Evolutionary conservation across 2,329 filamentous ascomycete genomes (phyloP), one percentile per base, ranked within the genome.

Genomic region (Aspergillus unguis): DNA sequence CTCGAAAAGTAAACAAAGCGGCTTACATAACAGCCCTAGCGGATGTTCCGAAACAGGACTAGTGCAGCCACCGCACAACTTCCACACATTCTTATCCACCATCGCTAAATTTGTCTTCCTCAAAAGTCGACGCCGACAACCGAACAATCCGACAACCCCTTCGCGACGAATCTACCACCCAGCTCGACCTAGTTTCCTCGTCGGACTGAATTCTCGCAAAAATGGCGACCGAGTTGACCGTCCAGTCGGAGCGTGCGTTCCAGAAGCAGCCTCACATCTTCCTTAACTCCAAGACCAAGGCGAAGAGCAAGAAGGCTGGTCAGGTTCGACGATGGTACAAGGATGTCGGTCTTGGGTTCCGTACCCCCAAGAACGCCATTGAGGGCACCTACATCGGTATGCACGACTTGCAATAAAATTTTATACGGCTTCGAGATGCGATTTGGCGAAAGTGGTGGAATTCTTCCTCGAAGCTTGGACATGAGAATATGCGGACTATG

Each of bases 251-350:
- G 88, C 92, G 94, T 84, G 94, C 94, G 85, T 99, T 89, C 90
- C 94, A 97, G 82, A 99, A 99, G 88, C 92, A 99, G 86, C 94
- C 94, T 79, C 94, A 99, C 82, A 96, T 99, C 85, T 99, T 97
- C 90, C 86, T 89, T 74, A 96, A 97, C 87, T 84, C 87, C 76
- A 99, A 99, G 88, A 81, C 83, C 78, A 90, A 91, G 84, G 80
- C 85, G 75, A 90, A 88, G 77, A 81, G 82, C 78, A 87, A 79
- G 71, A 79, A 86, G 77, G 87, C 87, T 71, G 91, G 91, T 78
- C 95, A 95, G 86, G 88, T 90, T 71, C 88, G 90, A 80, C 87
- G 92, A 92, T 92, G 87, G 91, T 96, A 95, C 82, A 99, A 99
- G 88, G 94, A 99, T 76, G 91, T 99, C 72, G 94, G 94, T 82